Evolutionary conservation across 139 green algal species (phyloP), one percentile per base, ranked within the genome.

Genomic region (Chlamydomonas incerta): DNA sequence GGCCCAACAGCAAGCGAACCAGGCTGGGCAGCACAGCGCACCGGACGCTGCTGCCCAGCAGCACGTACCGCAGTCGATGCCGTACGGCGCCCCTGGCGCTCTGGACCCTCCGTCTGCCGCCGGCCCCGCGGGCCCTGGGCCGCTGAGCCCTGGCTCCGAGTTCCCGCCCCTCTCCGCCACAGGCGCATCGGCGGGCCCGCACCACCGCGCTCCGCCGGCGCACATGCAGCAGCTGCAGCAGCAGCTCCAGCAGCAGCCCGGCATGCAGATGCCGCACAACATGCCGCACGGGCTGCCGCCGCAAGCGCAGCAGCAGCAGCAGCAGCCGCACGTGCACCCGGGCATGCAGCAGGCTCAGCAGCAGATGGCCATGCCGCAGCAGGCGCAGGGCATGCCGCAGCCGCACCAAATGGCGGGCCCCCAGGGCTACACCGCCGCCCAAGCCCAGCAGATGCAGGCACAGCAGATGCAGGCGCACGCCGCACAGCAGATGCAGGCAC

Each of bases 141-240:
- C 79, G 47, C 65, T 85, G 20, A 85, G 79, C 66, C 79, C 79
- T 0, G 79, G 79, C 47, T 75, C 79, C 17, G 79, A 85, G 20
- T 85, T 85, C n/a, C 79, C 79, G 33, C 79, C 79, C 18, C 66
- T 85, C 14, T 55, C 79, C 11, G 29, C 52, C 0, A 46, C 76
- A 15, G 9, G 33, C n/a, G 47, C 70, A 9, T 23, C n/a, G 11
- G 52, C 47, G 26, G 46, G 10, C 41, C 41, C 24, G 24, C 70
- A 37, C 26, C 70, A 60, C 24, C 70, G 33, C 14, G 35, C 37
- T 28, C 71, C 26, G 29, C 72, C 66, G 1, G 46, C 55, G 20
- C 21, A 63, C 55, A 5, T 4, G 20, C 20, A 15, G 26, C 24
- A 13, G 62, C 62, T 11, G 28, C 62, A 68, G 62, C 62, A 68